A percentile compares a stretch with the other conserved stretches of the same genome.
Evolutionary conservation across 768 basidiomycete genomes (phyloP).

Genomic region (Albatrellus ellisii): DNA sequence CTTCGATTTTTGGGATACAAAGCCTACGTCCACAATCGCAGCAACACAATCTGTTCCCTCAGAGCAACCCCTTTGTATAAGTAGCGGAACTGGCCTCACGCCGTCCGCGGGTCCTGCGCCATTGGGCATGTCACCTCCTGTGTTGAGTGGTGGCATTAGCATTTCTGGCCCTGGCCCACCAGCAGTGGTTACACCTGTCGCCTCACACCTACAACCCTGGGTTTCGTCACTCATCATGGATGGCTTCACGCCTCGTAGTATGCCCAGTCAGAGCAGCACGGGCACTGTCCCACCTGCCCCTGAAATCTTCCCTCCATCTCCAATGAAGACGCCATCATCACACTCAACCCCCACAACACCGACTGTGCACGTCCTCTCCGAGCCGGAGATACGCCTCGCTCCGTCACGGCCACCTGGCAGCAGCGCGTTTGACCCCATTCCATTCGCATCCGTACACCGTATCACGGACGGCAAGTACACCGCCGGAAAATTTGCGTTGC

Average conservation of each 20-base stretch:
- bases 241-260: no score
- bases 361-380: conserved; percentile 1
- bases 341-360: conserved; percentile 5
- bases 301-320: conserved; percentile 37
- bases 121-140: conserved; percentile 22
- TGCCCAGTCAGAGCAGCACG: conserved; percentile 11
- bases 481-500: conserved; percentile 58
- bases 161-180: conserved; percentile 19
- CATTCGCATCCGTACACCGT: conserved; percentile 52
- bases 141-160: conserved; percentile 18
- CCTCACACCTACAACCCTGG: no score
- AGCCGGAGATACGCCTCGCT: conserved; percentile 15
- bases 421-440: conserved; percentile 55
- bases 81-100: conserved; percentile 15
- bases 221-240: no score
- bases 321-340: conserved; percentile 33
- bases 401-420: conserved; percentile 13
- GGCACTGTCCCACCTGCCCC: conserved; percentile 20
- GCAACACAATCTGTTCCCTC: conserved; percentile 14
- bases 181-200: neutral
- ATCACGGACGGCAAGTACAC: conserved; percentile 62
- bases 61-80: conserved; percentile 13
- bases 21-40: conserved; percentile 24
- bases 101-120: conserved; percentile 22
- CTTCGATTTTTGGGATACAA: conserved; percentile 72